These are phyloP conservation scores for Diplodia scrobiculata DNA, from an alignment of 2,329 filamentous ascomycete genomes.

Conservation along the genomic window DNA sequence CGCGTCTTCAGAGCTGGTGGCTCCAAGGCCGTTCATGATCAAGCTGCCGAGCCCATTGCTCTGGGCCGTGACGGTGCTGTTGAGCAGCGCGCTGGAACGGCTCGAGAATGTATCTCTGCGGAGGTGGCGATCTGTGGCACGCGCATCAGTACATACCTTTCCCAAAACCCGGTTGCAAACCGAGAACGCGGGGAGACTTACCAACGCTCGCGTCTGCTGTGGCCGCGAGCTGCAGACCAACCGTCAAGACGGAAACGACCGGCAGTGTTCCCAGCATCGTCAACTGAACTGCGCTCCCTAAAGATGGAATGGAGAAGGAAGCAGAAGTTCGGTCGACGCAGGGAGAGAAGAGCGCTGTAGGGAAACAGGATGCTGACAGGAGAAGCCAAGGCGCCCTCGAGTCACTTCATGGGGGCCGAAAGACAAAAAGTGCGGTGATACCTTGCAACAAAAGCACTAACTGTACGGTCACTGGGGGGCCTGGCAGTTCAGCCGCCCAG, in stretches of 20 bases:
- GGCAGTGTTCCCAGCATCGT: neutral
- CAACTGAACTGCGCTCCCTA: neutral
- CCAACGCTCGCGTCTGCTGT: neutral
- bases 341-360: neutral
- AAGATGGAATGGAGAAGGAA: neutral
- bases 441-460: neutral
- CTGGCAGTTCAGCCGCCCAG: neutral
- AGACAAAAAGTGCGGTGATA: neutral
- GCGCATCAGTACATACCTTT: no score
- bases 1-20: neutral
- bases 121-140: slow-evolving; percentile 2
- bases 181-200: neutral
- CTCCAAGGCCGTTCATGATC: slow-evolving; percentile 15
- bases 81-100: neutral
- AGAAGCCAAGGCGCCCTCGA: neutral
- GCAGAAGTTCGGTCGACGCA: neutral
- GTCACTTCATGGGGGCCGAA: slow-evolving; percentile 25
- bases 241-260: neutral
- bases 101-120: neutral
- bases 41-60: slow-evolving; percentile 13
- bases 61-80: neutral
- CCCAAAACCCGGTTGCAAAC: neutral
- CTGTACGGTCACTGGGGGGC: neutral
- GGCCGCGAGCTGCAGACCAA: neutral
- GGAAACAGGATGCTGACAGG: slow-evolving; percentile 12